A percentile compares a stretch with the other conserved stretches of the same genome.
Evolutionary conservation across 768 basidiomycete species (phyloP).

Genomic region (Mycena metata): DNA sequence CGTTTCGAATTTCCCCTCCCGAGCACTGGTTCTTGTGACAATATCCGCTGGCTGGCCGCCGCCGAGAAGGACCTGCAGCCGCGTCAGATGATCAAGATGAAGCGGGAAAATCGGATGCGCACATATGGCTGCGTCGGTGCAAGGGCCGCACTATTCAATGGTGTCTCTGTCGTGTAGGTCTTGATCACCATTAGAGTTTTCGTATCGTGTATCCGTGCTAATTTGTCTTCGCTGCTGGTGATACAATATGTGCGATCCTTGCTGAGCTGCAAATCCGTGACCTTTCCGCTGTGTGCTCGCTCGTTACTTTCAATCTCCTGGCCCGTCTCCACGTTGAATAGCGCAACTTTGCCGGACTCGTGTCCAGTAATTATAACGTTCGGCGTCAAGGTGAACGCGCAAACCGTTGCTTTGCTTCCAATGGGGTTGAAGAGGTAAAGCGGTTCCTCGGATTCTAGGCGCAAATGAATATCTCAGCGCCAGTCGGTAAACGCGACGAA

Average conservation of each 20-base stretch:
- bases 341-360: conserved; percentile 94
- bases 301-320: conserved; percentile 89
- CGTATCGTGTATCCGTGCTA: conserved; percentile 93
- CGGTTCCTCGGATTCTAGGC: conserved; percentile 81
- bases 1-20: conserved; percentile 98
- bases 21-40: conserved; percentile 90
- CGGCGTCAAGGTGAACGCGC: conserved; percentile 86
- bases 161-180: conserved; percentile 93
- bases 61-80: conserved; percentile 82
- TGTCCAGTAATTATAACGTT: conserved; percentile 92
- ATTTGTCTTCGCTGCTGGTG: conserved; percentile 97
- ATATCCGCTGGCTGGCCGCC: conserved; percentile 99
- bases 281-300: conserved; percentile 86
- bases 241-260: conserved; percentile 94
- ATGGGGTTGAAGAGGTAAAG: conserved; percentile 85
- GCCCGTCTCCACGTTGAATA: conserved; percentile 91
- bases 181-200: conserved; percentile 93
- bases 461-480: conserved; percentile 8
- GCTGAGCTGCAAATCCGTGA: conserved; percentile 94
- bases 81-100: background rate
- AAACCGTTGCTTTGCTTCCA: conserved; percentile 97
- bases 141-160: conserved; percentile 93
- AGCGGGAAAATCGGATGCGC: conserved; percentile 39
- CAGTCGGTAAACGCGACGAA: conserved; percentile 56
- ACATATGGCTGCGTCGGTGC: conserved; percentile 90